Evolutionary conservation across 768 basidiomycete genomes (phyloP), one percentile per base, ranked within the genome.

Genomic region (Inosperma sp.): DNA sequence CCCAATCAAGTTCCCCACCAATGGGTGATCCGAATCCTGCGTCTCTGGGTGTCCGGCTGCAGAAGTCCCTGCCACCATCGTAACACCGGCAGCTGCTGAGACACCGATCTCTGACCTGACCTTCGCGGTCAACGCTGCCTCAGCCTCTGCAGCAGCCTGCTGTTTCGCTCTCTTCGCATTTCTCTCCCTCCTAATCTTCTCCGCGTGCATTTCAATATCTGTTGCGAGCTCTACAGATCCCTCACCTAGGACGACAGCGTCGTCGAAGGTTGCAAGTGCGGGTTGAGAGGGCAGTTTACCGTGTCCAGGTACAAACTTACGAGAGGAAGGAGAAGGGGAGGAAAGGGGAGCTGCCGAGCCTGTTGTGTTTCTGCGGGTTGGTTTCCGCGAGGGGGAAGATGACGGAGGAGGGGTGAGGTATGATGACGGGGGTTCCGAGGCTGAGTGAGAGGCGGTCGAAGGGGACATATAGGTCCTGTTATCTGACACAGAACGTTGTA

Each of bases 1-100:
- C n/a, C 93, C 91, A 56, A 99, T 96, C 58, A 98, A 71, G 66
- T 98, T 98, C 1, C 96, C 96, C 0, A 97, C 90, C 10, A 94
- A 70, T 4, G 86, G 84, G 23, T 78, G 71, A 42, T 83, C 82
- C 16, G 78, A 75, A 36, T 63, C 68, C 33, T 21, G 59, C 47
- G 41, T 59, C 56, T 42, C 56, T 6, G 49, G 37, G 56, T 51
- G 44, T 60, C 19, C 27, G n/a, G 25, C 21, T 43, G 41, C 29
- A 35, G 40, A n/a, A n/a, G 49, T n/a, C n/a, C n/a, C 22, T n/a
- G 23, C 31, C 6, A 16, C 29, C 9, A 13, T 17, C 47, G 48
- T 39, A 40, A 54, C 55, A 16, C 47, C 58, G 21, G 55, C 54
- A 34, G 56, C 56, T 17, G 61, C 59, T 5, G 56, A 26, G 36